Conservation (phyloP, 2,329 filamentous ascomycete genomes). For the Samsoniella hepiali region DNA sequence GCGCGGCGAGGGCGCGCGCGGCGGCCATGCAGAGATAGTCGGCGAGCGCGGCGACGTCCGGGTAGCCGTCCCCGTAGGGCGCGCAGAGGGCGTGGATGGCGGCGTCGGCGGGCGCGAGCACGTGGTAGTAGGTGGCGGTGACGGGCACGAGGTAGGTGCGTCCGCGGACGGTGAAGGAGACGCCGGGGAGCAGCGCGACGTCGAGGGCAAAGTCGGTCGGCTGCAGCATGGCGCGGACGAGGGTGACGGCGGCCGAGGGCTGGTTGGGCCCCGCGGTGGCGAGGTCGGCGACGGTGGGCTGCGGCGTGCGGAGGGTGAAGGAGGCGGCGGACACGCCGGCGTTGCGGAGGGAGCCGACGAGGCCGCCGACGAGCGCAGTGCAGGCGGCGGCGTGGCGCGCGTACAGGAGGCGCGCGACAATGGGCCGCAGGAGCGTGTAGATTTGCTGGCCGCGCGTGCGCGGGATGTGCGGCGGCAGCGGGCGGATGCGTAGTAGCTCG, state of each 20-base stretch:
- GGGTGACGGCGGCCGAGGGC: slow-evolving; percentile 41
- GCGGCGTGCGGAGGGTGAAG: slow-evolving; percentile 41
- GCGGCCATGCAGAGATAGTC: slow-evolving; percentile 46
- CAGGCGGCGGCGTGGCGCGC: slow-evolving; percentile 39
- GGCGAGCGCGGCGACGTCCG: slow-evolving; percentile 41
- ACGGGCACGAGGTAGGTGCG: slow-evolving; percentile 43
- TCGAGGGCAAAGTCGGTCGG: slow-evolving; percentile 41
- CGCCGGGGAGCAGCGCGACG: slow-evolving; percentile 43
- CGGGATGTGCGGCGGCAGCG: slow-evolving; percentile 40
- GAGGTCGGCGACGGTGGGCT: slow-evolving; percentile 29
- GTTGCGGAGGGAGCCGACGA: slow-evolving; percentile 43
- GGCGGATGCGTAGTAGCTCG: slow-evolving; percentile 63
- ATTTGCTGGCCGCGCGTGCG: slow-evolving; percentile 39
- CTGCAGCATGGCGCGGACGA: slow-evolving; percentile 43
- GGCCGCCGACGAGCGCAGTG: slow-evolving; percentile 40
- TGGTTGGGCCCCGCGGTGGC: slow-evolving; percentile 32
- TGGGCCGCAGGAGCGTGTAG: slow-evolving; percentile 49
- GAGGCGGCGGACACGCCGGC: slow-evolving; percentile 43
- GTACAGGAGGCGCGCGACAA: slow-evolving; percentile 49
- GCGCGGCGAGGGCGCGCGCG: slow-evolving; percentile 38
- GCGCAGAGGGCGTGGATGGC: slow-evolving; percentile 39
- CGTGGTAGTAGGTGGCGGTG: slow-evolving; percentile 44
- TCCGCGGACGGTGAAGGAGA: slow-evolving; percentile 42
- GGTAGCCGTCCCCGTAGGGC: slow-evolving; percentile 44
- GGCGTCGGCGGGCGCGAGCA: slow-evolving; percentile 38